Evolutionary conservation across 257 asterid species (phyloP).

Genomic region (Mitragyna speciosa): DNA sequence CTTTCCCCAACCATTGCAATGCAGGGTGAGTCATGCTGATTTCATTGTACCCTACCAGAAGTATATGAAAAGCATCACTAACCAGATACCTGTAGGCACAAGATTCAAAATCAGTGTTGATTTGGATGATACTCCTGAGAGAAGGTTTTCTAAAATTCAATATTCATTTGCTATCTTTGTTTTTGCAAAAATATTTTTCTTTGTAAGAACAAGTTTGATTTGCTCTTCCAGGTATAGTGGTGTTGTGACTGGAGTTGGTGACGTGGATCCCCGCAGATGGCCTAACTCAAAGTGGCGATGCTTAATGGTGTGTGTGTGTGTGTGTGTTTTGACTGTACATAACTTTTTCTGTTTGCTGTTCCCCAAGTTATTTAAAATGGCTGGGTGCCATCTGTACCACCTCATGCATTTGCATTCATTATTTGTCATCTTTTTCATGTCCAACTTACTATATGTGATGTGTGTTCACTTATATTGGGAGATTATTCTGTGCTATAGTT

Average conservation of each 20-base stretch:
- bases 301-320: constrained; percentile 60
- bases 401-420: background rate
- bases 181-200: constrained; percentile 16
- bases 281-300: constrained; percentile 95
- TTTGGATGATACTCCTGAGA: constrained; percentile 91
- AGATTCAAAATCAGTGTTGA: constrained; percentile 83
- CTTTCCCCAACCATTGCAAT: background rate
- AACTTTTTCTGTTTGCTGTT: background rate
- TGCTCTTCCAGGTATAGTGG: constrained; percentile 71
- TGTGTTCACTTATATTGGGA: background rate
- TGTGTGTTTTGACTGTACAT: background rate
- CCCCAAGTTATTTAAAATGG: background rate
- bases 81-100: constrained; percentile 66
- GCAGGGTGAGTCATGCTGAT: constrained; percentile 80
- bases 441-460: background rate
- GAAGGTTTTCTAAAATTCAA: constrained; percentile 49
- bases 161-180: background rate
- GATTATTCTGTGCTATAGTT: too few species aligned
- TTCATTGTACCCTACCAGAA: constrained; percentile 73
- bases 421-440: background rate
- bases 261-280: constrained; percentile 78
- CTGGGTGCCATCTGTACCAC: background rate
- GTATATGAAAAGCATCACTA: constrained; percentile 55
- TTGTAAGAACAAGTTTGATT: background rate
- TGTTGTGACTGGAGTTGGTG: constrained; percentile 82